phyloP scores from a whole-genome alignment of 306 rosid species.

The Albizia julibrissin region DNA sequence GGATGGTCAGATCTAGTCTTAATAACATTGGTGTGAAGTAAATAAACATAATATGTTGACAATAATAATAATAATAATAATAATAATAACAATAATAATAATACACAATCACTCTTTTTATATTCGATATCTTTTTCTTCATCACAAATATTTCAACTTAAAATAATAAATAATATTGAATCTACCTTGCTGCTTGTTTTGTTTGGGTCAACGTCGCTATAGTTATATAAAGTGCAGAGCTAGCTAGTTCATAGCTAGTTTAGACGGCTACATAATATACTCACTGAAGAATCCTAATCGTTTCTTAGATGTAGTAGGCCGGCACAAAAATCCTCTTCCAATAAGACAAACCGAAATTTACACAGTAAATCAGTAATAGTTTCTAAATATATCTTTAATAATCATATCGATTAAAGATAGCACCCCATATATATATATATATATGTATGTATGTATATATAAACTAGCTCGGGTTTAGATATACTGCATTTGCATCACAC shows the following conservation, averaged over 20 bases:
- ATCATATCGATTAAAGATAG: background rate
- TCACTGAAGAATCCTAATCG: background rate
- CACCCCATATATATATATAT: background rate
- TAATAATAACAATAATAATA: too few relatives aligned
- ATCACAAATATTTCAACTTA: background rate
- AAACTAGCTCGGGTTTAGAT: too few relatives aligned
- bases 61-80: too few relatives aligned
- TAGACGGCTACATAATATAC: background rate
- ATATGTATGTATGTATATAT: too few relatives aligned
- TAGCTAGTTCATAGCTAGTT: background rate
- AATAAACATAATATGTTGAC: background rate
- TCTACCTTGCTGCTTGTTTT: background rate
- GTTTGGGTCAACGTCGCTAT: background rate
- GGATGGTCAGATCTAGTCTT: too few relatives aligned
- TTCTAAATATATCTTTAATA: background rate
- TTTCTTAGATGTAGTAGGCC: background rate
- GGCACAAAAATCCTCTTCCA: slow-evolving; percentile 24
- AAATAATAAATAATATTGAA: background rate
- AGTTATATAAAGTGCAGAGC: background rate
- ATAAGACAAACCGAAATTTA: slow-evolving; percentile 22
- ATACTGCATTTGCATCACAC: background rate
- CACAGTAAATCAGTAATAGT: background rate
- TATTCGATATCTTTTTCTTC: background rate
- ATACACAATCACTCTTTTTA: background rate
- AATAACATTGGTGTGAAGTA: too few relatives aligned